A percentile compares a stretch with the other conserved stretches of the same genome.
Conservation (phyloP, 495 filamentous ascomycete genomes). For the Aspergillus funiculosus region DNA sequence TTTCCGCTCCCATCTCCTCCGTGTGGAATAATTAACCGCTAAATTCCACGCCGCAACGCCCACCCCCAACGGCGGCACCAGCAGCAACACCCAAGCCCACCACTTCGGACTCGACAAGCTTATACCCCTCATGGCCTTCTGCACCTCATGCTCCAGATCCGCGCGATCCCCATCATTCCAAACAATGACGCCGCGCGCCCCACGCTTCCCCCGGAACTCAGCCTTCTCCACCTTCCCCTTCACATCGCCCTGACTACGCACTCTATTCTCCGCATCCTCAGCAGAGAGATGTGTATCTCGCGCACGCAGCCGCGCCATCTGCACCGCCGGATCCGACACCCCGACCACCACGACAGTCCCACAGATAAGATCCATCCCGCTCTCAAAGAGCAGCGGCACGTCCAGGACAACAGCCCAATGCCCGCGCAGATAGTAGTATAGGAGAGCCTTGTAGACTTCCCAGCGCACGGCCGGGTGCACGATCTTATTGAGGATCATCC, state of each 20-base stretch:
- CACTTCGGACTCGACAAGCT: constrained; percentile 58
- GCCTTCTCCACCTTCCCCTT: constrained; percentile 70
- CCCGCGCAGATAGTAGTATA: constrained; percentile 61
- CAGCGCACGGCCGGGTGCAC: constrained; percentile 80
- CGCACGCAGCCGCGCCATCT: constrained; percentile 68
- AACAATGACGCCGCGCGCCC: constrained; percentile 63
- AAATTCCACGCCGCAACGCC: constrained; percentile 59
- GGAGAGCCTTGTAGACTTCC: constrained; percentile 65
- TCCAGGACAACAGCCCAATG: constrained; percentile 88
- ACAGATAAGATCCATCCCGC: constrained; percentile 71
- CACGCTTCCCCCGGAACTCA: constrained; percentile 52
- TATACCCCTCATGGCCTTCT: constrained; percentile 56
- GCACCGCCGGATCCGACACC: constrained; percentile 63
- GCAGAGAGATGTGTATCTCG: constrained; percentile 65
- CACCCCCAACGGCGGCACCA: constrained; percentile 66
- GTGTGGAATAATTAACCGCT: constrained; percentile 58
- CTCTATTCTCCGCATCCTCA: constrained; percentile 77
- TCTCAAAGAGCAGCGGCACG: constrained; percentile 86
- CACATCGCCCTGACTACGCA: constrained; percentile 78
- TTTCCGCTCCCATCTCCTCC: constrained; percentile 63
- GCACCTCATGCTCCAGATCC: constrained; percentile 59
- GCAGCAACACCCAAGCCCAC: constrained; percentile 73
- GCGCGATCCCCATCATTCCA: constrained; percentile 76
- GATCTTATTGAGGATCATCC: constrained; percentile 76
- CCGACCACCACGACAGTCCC: constrained; percentile 81